Conservation (phyloP, 371 early-diverging fungal species). For the Umbelopsis sp. region DNA sequence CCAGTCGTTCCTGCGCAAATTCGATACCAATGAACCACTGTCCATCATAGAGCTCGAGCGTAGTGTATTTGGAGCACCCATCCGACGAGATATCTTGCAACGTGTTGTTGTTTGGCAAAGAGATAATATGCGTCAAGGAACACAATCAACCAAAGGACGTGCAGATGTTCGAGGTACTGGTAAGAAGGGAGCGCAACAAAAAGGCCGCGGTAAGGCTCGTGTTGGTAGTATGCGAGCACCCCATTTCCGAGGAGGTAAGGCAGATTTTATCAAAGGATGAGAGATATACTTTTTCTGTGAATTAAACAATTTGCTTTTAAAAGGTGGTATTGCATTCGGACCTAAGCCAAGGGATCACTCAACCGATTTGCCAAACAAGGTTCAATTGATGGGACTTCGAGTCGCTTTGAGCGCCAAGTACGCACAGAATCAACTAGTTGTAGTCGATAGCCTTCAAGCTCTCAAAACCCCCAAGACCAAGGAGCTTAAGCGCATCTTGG, state of each 20-base stretch:
- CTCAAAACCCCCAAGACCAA: slow-evolving; percentile 61
- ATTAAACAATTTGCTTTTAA: slow-evolving; percentile 11
- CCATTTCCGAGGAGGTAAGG: slow-evolving; percentile 85
- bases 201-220: slow-evolving; percentile 92
- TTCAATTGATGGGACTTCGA: slow-evolving; percentile 83
- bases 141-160: slow-evolving; percentile 79
- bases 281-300: background rate
- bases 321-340: slow-evolving; percentile 87
- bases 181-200: slow-evolving; percentile 83
- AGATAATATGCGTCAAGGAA: slow-evolving; percentile 84
- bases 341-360: slow-evolving; percentile 86
- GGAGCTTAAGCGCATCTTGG: slow-evolving; percentile 59
- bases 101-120: slow-evolving; percentile 88
- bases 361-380: slow-evolving; percentile 83
- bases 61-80: slow-evolving; percentile 79
- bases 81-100: slow-evolving; percentile 86
- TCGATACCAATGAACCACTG: slow-evolving; percentile 73
- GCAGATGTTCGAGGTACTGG: slow-evolving; percentile 87
- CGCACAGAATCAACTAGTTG: slow-evolving; percentile 83
- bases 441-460: slow-evolving; percentile 75
- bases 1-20: slow-evolving; percentile 84
- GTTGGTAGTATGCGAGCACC: slow-evolving; percentile 87
- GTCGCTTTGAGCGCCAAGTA: slow-evolving; percentile 89
- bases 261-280: background rate
- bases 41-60: slow-evolving; percentile 77